Conservation (phyloP, 1,139 yeast genomes). For the Pichia sp. region DNA sequence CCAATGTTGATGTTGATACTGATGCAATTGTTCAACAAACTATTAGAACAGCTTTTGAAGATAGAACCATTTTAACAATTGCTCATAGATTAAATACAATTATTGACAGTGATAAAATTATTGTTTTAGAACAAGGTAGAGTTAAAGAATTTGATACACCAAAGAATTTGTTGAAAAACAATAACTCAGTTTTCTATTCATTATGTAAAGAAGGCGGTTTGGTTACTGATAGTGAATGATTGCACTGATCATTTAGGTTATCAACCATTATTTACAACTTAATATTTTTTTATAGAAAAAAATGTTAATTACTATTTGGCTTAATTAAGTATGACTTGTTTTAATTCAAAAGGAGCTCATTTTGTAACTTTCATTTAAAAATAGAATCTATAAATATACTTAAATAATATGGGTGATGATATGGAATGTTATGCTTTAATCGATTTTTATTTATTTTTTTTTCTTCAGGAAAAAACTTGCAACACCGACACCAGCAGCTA, state of each 20-base stretch:
- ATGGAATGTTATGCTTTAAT: neutral
- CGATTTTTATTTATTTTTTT: slow-evolving; percentile 8
- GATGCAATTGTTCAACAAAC: slow-evolving; percentile 84
- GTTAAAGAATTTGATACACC: slow-evolving; percentile 89
- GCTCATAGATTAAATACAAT: slow-evolving; percentile 94
- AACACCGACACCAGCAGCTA: slow-evolving; percentile 71
- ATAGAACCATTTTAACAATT: slow-evolving; percentile 86
- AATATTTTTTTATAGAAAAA: neutral
- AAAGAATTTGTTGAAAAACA: slow-evolving; percentile 53
- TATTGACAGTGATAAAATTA: slow-evolving; percentile 81
- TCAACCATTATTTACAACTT: too few species aligned
- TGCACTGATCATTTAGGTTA: too few species aligned
- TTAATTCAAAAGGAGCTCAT: neutral
- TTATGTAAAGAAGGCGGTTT: slow-evolving; percentile 66
- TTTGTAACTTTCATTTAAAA: neutral
- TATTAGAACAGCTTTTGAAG: slow-evolving; percentile 75
- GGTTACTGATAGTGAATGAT: slow-evolving; percentile 8
- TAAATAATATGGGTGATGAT: neutral
- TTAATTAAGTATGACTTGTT: neutral
- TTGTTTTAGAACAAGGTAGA: slow-evolving; percentile 79
- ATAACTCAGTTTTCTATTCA: slow-evolving; percentile 68
- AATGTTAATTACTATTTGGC: too few species aligned
- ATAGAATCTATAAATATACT: neutral
- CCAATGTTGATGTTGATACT: slow-evolving; percentile 95
- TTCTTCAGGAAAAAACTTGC: slow-evolving; percentile 23